Evolutionary conservation across 192 early-diverging fungal species (phyloP).

Genomic region (Coemansia sp.): DNA sequence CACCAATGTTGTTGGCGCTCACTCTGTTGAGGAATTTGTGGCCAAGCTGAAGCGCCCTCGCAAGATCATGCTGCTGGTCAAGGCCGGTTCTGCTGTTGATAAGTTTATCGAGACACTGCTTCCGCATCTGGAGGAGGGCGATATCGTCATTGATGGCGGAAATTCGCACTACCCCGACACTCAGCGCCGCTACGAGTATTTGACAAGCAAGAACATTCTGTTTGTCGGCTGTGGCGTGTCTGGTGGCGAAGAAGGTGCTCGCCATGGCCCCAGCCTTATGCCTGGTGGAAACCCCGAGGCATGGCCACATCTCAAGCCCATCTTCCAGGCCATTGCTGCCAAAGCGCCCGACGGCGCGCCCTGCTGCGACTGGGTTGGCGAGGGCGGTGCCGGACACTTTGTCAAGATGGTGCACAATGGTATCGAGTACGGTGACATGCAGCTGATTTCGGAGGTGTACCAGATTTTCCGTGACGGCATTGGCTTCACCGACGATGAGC

Average conservation of each 20-base stretch:
- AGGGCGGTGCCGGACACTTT: slow-evolving; percentile 95
- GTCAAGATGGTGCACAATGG: slow-evolving; percentile 99
- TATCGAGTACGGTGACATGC: slow-evolving; percentile 99
- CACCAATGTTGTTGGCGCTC: slow-evolving; percentile 91
- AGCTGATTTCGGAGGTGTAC: slow-evolving; percentile 96
- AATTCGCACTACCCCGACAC: slow-evolving; percentile 99
- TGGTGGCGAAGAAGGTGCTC: slow-evolving; percentile 98
- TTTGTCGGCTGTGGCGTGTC: slow-evolving; percentile 98
- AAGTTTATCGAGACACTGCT: slow-evolving; percentile 89
- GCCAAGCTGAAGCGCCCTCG: slow-evolving; percentile 90
- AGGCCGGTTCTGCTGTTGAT: slow-evolving; percentile 93
- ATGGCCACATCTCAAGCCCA: slow-evolving; percentile 90
- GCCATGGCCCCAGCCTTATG: slow-evolving; percentile 95
- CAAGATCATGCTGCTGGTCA: slow-evolving; percentile 98
- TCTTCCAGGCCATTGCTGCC: slow-evolving; percentile 95
- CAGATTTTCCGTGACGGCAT: slow-evolving; percentile 88
- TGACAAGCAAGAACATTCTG: slow-evolving; percentile 86
- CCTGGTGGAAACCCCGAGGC: slow-evolving; percentile 92
- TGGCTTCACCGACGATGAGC: slow-evolving; percentile 78
- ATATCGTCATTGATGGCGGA: slow-evolving; percentile 98
- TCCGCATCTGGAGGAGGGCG: slow-evolving; percentile 82
- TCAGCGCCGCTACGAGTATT: slow-evolving; percentile 83
- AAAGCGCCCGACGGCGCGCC: slow-evolving; percentile 77
- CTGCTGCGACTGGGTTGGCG: slow-evolving; percentile 99
- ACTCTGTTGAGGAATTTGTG: slow-evolving; percentile 91